Base-by-base conservation (phyloP, 1,139 yeast species). In the Scheffersomyces lignicola region DNA sequence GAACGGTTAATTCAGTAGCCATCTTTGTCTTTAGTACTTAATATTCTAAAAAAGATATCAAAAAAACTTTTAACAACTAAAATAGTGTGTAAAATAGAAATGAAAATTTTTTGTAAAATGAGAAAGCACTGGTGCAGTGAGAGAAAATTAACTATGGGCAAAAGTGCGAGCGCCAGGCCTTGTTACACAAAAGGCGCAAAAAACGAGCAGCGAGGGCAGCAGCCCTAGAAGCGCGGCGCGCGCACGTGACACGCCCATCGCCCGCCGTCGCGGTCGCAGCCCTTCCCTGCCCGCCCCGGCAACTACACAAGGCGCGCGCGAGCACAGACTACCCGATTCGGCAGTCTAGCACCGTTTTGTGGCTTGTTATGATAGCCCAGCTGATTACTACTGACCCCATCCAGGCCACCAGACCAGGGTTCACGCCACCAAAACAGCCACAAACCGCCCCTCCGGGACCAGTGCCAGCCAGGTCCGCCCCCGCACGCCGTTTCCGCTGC, bases 1-100 rank as follows among this genome's bases (percentile, higher is more conserved):
- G 99, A 79, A 94, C 99, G 74, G 96, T 89, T 80, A 92, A 89
- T 85, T 92, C 99, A 76, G 97, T 86, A 73, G 97, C 95, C 97
- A 92, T 92, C 78, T 78, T 69, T 57, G 52, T 58, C 36, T 35
- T 35, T 37, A 24, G 39, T 37, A 23, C 38, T 34, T 28, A 18
- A 16, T 26, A 14, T 26, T 12, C 18, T 26, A 16, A 26, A 26
- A 20, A 20, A 20, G 23, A n/a, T 20, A n/a, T 25, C 7, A 25
- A 25, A 12, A 20, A 20, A 10, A 9, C 23, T 20, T 20, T 20
- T 9, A 20, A 20, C 23, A 20, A 20, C 23, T 38, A 29, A 16
- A 23, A 33, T 24, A 10, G 17, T 23, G 15, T 33, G 24, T 45
- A 14, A 20, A 26, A 13, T 17, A 32, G 20, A 32, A 29, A 31